Conservation (phyloP, 805 yeast genomes). For the Scheffersomyces coipomensis region DNA sequence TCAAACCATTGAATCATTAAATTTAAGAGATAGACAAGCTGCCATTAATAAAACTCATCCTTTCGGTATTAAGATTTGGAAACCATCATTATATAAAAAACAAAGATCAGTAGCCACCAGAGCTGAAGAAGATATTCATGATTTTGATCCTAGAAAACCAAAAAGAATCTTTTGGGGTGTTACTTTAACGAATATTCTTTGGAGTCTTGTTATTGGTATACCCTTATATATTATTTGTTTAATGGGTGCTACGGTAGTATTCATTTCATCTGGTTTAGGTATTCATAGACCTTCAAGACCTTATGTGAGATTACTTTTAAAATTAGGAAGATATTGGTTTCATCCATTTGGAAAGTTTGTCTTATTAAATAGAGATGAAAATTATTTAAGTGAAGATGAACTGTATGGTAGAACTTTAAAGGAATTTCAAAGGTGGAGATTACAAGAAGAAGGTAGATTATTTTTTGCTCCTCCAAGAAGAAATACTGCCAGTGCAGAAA, state of each 20-base stretch:
- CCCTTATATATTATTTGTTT: conserved; percentile 54
- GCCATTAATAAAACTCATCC: conserved; percentile 98
- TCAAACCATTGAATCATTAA: conserved; percentile 76
- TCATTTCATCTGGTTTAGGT: conserved; percentile 40
- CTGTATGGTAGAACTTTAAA: conserved; percentile 82
- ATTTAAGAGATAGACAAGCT: conserved; percentile 87
- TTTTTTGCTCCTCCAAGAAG: conserved; percentile 73
- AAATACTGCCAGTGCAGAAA: conserved; percentile 29
- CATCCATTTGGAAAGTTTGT: conserved; percentile 92
- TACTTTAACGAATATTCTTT: conserved; percentile 62
- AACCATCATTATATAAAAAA: conserved; percentile 94
- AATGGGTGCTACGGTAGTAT: conserved; percentile 46
- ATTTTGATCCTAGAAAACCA: conserved; percentile 47
- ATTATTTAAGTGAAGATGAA: conserved; percentile 81
- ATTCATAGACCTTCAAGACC: conserved; percentile 50
- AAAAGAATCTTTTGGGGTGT: conserved; percentile 61
- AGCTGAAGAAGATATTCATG: conserved; percentile 93
- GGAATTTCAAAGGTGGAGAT: conserved; percentile 88
- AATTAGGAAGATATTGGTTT: conserved; percentile 68
- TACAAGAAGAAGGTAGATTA: conserved; percentile 69
- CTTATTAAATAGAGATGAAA: conserved; percentile 70
- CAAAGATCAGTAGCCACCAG: conserved; percentile 85
- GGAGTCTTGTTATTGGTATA: conserved; percentile 76
- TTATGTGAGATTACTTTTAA: conserved; percentile 60
- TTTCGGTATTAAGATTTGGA: conserved; percentile 98